Percentiles rank a stretch among this genome's conserved stretches.
These are phyloP conservation scores for Zymoseptoria pseudotritici DNA, from an alignment of 2,329 filamentous ascomycete species.

Conservation along the genomic window DNA sequence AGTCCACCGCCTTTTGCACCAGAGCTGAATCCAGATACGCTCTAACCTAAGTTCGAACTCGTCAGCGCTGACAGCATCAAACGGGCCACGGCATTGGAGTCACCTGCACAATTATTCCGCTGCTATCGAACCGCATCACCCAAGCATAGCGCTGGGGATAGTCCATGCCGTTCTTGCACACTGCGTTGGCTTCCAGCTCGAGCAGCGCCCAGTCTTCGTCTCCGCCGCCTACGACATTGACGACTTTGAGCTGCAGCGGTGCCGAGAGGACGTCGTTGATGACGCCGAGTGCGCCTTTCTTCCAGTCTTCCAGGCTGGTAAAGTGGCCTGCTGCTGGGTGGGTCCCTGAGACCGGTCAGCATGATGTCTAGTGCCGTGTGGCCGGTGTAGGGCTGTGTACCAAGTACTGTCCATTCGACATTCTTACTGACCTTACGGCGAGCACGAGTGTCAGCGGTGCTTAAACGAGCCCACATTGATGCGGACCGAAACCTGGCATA, in stretches of 20 bases:
- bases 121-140: conserved; percentile 22
- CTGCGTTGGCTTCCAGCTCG: conserved; percentile 22
- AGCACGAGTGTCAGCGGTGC: no score
- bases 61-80: background rate
- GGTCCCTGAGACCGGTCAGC: conserved; percentile 9
- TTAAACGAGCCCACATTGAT: no score
- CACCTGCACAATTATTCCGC: conserved; percentile 22
- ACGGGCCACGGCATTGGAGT: background rate
- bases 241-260: conserved; percentile 18
- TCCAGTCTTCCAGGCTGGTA: conserved; percentile 21
- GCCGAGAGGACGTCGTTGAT: conserved; percentile 18
- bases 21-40: conserved; percentile 23
- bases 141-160: conserved; percentile 25
- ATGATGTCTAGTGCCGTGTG: background rate
- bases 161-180: conserved; percentile 24
- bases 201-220: conserved; percentile 23
- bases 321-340: conserved; percentile 23
- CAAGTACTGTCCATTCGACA: conserved; percentile 25
- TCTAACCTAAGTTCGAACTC: conserved; percentile 7
- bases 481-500: background rate
- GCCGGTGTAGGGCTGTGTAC: background rate
- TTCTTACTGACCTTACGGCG: no score
- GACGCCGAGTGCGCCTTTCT: conserved; percentile 19
- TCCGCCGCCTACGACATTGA: conserved; percentile 23
- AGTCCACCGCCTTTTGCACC: conserved; percentile 20